Conservation (phyloP, 768 basidiomycete species). For the Coprinopsis cinerea region DNA sequence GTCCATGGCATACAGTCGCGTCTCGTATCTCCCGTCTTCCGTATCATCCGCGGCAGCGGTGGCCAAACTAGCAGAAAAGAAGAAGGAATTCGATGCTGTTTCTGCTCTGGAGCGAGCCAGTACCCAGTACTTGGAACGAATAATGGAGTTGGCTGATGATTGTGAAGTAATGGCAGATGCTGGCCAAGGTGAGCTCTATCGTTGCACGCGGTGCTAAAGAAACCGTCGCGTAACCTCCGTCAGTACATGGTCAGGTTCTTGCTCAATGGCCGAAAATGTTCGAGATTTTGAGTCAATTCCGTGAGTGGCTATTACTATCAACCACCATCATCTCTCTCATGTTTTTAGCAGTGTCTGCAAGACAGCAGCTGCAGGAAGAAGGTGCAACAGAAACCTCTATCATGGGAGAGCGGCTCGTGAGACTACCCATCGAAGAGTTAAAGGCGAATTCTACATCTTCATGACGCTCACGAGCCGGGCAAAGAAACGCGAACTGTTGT, state of each 20-base stretch:
- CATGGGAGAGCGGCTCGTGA: conserved; percentile 58
- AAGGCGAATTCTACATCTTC: conserved; percentile 27
- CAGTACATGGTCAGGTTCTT: conserved; percentile 73
- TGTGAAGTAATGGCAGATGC: conserved; percentile 76
- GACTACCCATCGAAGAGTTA: conserved; percentile 68
- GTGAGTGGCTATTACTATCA: conserved; percentile 34
- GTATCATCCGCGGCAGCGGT: conserved; percentile 40
- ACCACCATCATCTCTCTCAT: neutral
- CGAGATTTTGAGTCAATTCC: conserved; percentile 60
- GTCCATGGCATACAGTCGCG: conserved; percentile 46
- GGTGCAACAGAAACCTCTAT: conserved; percentile 14
- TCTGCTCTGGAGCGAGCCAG: conserved; percentile 64
- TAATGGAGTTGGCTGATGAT: conserved; percentile 64
- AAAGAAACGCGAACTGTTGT: neutral
- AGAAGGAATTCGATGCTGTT: conserved; percentile 75
- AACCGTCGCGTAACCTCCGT: neutral
- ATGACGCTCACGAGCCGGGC: conserved; percentile 4
- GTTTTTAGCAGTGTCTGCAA: conserved; percentile 40
- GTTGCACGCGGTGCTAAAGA: neutral
- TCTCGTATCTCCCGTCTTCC: conserved; percentile 38
- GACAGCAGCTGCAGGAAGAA: conserved; percentile 27
- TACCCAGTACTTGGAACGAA: conserved; percentile 56
- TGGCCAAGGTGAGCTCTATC: conserved; percentile 46
- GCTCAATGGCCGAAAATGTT: conserved; percentile 85
- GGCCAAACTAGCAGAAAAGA: conserved; percentile 65